Evolutionary conservation across 139 green algal genomes (phyloP), one percentile per base, ranked within the genome.

Genomic region (Asterochloris sp.): DNA sequence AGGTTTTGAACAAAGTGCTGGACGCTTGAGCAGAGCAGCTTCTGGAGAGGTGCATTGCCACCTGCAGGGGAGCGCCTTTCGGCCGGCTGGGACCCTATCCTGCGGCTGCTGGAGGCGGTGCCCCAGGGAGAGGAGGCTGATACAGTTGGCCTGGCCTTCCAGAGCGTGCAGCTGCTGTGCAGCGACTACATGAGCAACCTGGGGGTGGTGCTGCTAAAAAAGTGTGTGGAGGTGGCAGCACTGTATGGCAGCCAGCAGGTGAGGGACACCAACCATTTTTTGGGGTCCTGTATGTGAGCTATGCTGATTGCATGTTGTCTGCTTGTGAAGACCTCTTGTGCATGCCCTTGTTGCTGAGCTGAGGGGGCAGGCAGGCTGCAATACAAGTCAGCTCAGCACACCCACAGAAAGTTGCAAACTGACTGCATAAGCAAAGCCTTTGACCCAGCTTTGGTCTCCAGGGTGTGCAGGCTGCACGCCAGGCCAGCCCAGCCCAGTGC

Each of bases 71-170:
- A 97, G 62, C 80, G 75, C 21, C 86, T 97, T 11, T 93, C 84
- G 6, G 86, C 89, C 11, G 94, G 93, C 19, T 97, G 94, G 94
- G 88, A 89, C 74, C 92, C 94, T 16, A 80, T 97, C 62, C 87
- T 97, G 85, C 85, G 90, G n/a, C 86, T 97, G 78, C 83, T 97
- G 80, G 88, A 91, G 73, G 85, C 82, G 23, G 94, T 96, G 68
- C 92, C 94, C 6, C 19, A 68, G 78, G 71, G 80, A 68, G 81
- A 85, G 14, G 91, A 94, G 38, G 74, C 84, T 0, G 86, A 83
- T 14, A 83, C 86, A 17, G 89, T 94, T 13, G 79, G 81, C 74
- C 86, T 93, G 29, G 91, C 87, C n/a, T 97, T 95, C 69, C 91
- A 95, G 83, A 92, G 87, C 29, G 81, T 96, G 29, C 87, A 95